Evolutionary conservation across 176 grass and related monocot species (phyloP).

Genomic region (Cenchrus purpureus): DNA sequence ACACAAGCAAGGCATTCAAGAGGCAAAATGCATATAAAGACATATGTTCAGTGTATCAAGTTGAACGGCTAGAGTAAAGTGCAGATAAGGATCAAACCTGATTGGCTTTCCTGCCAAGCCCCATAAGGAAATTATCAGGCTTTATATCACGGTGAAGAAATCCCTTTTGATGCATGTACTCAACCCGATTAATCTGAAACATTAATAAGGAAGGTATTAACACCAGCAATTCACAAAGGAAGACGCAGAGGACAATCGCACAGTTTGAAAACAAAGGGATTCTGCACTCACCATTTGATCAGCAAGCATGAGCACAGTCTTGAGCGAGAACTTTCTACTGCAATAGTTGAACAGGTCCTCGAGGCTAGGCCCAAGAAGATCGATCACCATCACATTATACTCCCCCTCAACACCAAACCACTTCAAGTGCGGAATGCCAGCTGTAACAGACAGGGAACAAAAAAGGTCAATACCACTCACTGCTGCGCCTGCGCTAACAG

Average conservation of each 20-base stretch:
- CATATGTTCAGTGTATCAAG: not conserved
- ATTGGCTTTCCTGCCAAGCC: conserved; percentile 78
- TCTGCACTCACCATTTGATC: conserved; percentile 68
- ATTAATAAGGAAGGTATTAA: not conserved
- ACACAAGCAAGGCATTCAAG: not conserved
- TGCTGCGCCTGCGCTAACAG: not conserved
- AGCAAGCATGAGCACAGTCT: conserved; percentile 83
- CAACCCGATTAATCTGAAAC: conserved; percentile 68
- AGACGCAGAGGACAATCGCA: not conserved
- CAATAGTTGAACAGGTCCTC: conserved; percentile 90
- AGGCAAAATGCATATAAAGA: not conserved
- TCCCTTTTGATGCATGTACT: conserved; percentile 80
- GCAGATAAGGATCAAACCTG: conserved; percentile 53
- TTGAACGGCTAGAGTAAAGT: not conserved
- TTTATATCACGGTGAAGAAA: conserved; percentile 91
- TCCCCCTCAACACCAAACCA: conserved; percentile 86
- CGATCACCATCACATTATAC: conserved; percentile 88
- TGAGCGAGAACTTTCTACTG: conserved; percentile 73
- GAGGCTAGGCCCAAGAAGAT: conserved; percentile 80
- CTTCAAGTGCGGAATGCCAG: conserved; percentile 75
- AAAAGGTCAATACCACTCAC: conserved; percentile 13
- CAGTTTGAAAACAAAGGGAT: not conserved
- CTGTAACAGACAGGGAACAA: conserved; percentile 36
- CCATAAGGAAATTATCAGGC: conserved; percentile 86
- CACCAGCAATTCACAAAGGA: not conserved